These are phyloP conservation scores for Alternaria sp. DNA, from an alignment of 2,329 filamentous ascomycete species.

Conservation along the genomic window DNA sequence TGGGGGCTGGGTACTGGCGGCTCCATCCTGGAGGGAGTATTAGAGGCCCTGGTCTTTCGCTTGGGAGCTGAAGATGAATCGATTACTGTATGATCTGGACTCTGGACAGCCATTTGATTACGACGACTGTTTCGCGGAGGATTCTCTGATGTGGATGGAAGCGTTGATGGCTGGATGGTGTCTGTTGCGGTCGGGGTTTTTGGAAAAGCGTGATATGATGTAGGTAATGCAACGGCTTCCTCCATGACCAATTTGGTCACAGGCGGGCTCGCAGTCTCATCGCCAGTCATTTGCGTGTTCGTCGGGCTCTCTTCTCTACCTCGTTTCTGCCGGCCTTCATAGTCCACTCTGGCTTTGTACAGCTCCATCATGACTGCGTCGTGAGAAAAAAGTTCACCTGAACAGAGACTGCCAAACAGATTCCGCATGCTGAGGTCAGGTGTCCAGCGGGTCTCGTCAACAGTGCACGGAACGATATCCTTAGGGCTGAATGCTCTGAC, in stretches of 20 bases:
- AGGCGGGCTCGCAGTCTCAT: background rate
- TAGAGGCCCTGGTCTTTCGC: background rate
- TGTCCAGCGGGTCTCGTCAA: slow-evolving; percentile 67
- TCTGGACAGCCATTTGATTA: background rate
- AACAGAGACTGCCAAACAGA: slow-evolving; percentile 76
- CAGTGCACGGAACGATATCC: slow-evolving; percentile 84
- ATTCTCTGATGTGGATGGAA: background rate
- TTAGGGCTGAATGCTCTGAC: slow-evolving; percentile 71
- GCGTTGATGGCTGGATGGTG: background rate
- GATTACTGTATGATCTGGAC: background rate
- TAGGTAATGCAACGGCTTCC: background rate
- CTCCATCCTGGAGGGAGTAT: background rate
- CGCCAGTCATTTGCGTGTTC: slow-evolving; percentile 16
- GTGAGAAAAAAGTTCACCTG: slow-evolving; percentile 65
- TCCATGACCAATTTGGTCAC: background rate
- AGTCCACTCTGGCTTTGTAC: slow-evolving; percentile 22
- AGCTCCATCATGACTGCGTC: slow-evolving; percentile 65
- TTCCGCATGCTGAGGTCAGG: slow-evolving; percentile 67
- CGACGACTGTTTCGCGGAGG: background rate
- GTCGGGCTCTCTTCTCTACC: slow-evolving; percentile 16
- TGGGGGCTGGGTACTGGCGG: background rate
- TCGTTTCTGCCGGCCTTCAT: slow-evolving; percentile 16
- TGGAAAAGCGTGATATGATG: background rate
- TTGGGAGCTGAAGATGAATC: background rate
- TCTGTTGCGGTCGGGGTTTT: background rate